phyloP scores from a whole-genome alignment of 106 monocot species.

The Cymbidium sinense region DNA sequence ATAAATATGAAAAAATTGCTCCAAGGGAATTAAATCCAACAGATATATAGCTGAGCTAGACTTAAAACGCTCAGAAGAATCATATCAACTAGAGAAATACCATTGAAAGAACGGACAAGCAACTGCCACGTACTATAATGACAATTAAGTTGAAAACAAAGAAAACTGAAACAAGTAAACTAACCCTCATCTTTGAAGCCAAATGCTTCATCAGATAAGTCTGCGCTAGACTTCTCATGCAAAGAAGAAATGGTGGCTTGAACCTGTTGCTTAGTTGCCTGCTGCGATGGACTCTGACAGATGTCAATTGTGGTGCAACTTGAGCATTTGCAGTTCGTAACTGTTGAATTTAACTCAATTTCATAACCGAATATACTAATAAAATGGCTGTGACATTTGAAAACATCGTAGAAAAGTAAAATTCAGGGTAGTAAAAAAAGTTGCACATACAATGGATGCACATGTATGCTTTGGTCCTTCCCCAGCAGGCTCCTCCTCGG shows the following conservation, averaged over 20 bases:
- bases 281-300: constrained; percentile 27
- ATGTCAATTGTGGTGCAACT: constrained; percentile 14
- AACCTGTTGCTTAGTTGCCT: constrained; percentile 22
- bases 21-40: too few species aligned
- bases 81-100: not conserved
- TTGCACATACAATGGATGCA: constrained; percentile 66
- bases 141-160: not conserved
- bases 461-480: constrained; percentile 69
- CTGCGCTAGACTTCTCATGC: constrained; percentile 31
- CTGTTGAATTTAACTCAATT: constrained; percentile 25
- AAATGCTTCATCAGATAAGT: constrained; percentile 28
- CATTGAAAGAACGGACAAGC: not conserved
- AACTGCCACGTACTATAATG: not conserved
- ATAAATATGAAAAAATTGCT: too few species aligned
- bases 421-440: not conserved
- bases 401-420: not conserved
- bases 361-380: not conserved
- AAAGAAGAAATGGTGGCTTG: constrained; percentile 14
- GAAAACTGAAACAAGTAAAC: not conserved
- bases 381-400: not conserved
- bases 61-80: not conserved
- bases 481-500: constrained; percentile 30
- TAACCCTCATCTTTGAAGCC: constrained; percentile 70
- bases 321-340: constrained; percentile 50
- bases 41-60: too few species aligned